Evolutionary conservation across 2,329 filamentous ascomycete species (phyloP), one percentile per base, ranked within the genome.

Genomic region (Helminthosporium solani): DNA sequence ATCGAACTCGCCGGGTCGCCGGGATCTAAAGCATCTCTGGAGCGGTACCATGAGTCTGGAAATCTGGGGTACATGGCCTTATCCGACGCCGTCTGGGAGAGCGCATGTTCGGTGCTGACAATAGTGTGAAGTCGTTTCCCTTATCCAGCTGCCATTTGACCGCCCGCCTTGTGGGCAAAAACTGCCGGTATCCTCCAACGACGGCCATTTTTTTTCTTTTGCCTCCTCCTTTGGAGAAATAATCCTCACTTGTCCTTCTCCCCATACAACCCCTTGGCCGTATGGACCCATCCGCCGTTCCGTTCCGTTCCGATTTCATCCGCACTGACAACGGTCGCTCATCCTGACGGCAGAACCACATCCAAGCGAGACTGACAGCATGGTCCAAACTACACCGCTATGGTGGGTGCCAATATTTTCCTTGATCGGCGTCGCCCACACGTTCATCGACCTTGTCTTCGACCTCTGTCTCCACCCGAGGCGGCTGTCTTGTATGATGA

Each of bases 51-150:
- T 51, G 30, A 47, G 49, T 42, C 47, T 55, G 63, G 61, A 54
- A 65, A 58, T 59, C 63, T 58, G 64, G 64, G 64, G 61, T 57
- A 61, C 33, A 20, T 35, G 33, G 47, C 31, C 27, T 41, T 39
- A 39, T 41, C 39, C 18, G 30, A 27, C 23, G 6, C 23, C 23
- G 23, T 25, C 19, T 16, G 23, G 36, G n/a, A n/a, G n/a, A n/a
- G n/a, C n/a, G n/a, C n/a, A n/a, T n/a, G n/a, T n/a, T n/a, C n/a
- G n/a, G n/a, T n/a, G n/a, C n/a, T n/a, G n/a, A n/a, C n/a, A n/a
- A n/a, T n/a, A n/a, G n/a, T n/a, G n/a, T n/a, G n/a, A n/a, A 27
- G 28, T 31, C 28, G 28, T 14, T n/a, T 12, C 7, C 28, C 8
- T 31, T 31, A 5, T n/a, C 4, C 14, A 12, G 7, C 28, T 31